Evolutionary conservation across 2,329 filamentous ascomycete species (phyloP), one percentile per base, ranked within the genome.

Genomic region (Acrocalymma vagum): DNA sequence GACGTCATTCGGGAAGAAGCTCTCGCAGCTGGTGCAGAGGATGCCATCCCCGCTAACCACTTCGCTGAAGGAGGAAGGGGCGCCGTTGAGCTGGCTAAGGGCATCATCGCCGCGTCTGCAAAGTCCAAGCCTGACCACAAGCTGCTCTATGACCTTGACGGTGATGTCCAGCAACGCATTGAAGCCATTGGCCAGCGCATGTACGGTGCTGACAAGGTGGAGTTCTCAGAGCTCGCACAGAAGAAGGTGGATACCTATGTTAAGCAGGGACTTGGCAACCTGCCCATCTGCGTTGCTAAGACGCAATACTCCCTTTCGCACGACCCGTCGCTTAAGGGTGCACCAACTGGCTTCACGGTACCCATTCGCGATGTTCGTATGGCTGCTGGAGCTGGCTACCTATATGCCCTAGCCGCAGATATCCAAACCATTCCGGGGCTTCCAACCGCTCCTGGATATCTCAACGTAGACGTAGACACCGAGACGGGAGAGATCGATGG

Each of bases 341-440:
- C 94, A 7, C 94, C 94, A 16, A 89, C 86, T 4, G 94, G 93
- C 44, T 99, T 97, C 72, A 95, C 90, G 0, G 85, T 99, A 5
- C 94, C 94, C 2, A 96, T 99, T 58, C 80, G 93, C 45, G 94
- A 99, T 66, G 93, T 99, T 25, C 81, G 92, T 49, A 85, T 99
- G 80, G 94, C 94, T 18, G 92, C 92, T 45, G 94, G 94, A 64
- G 94, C 90, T 49, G 94, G 94, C 50, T 55, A 63, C 48, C 55
- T 87, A 38, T 96, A 96, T 60, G 94, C 94, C 6, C 81, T 97
- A 48, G 94, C 94, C 38, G 94, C 94, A 10, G 94, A 99, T 65
- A 97, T 99, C 55, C 94, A 97, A 78, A 99, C 94, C 2, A 99
- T 99, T 52, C 94, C 94, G 10, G 94, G 94, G 48, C 78, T 99